Percentiles rank a stretch among this genome's conserved stretches.
Evolutionary conservation across 352 stramenopile genomes (phyloP).

Genomic region (Globisporangium acanthophoron): DNA sequence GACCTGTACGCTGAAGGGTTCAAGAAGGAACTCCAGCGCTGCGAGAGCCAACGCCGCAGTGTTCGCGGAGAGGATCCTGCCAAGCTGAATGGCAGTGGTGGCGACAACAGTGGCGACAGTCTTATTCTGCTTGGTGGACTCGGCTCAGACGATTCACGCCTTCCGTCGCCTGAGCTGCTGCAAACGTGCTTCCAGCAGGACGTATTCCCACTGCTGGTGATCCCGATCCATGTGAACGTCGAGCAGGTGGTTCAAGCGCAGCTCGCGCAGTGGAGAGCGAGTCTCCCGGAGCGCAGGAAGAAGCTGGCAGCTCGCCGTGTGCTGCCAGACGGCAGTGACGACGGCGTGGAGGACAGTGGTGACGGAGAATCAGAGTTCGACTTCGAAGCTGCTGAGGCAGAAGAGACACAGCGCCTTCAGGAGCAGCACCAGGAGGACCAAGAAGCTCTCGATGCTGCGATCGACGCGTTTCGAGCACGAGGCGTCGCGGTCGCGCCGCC

Average conservation of each 20-base stretch:
- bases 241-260: conserved; percentile 19
- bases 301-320: conserved; percentile 5
- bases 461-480: conserved; percentile 31
- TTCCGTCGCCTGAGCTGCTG: conserved; percentile 36
- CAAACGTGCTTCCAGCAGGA: conserved; percentile 31
- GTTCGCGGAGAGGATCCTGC: neutral
- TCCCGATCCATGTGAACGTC: conserved; percentile 32
- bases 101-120: neutral
- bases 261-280: conserved; percentile 26
- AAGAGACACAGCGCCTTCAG: conserved; percentile 34
- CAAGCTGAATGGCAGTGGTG: neutral
- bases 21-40: conserved; percentile 8
- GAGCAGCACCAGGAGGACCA: conserved; percentile 41
- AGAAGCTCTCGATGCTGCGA: conserved; percentile 24
- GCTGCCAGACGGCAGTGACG: conserved; percentile 7
- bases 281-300: conserved; percentile 13
- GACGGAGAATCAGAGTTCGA: conserved; percentile 23
- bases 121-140: conserved; percentile 11
- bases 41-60: neutral
- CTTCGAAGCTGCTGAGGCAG: conserved; percentile 30
- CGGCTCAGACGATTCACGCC: conserved; percentile 9
- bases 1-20: conserved; percentile 22
- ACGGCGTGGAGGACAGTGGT: conserved; percentile 4
- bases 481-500: conserved; percentile 22
- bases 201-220: conserved; percentile 48